These are phyloP conservation scores for Mycena indigotica DNA, from an alignment of 768 basidiomycete genomes.

Conservation along the genomic window DNA sequence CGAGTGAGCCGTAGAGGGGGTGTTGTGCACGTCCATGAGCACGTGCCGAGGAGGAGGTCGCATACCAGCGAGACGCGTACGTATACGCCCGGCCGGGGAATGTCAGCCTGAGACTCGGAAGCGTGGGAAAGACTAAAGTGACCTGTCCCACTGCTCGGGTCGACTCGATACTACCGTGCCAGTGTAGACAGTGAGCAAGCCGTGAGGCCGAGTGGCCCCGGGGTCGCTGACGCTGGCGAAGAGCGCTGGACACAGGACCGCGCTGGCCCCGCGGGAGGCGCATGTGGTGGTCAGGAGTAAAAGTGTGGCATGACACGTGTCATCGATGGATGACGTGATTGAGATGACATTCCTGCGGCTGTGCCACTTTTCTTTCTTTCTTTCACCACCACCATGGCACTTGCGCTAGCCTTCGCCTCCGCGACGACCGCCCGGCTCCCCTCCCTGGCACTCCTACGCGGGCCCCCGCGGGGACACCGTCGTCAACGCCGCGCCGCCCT, in stretches of 20 bases:
- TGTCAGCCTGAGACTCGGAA: no score
- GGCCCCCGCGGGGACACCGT: no score
- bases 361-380: no score
- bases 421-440: no score
- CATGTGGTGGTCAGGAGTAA: neutral
- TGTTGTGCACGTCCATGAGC: slow-evolving; percentile 28
- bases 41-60: slow-evolving; percentile 28
- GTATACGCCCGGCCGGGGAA: neutral
- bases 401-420: no score
- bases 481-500: no score
- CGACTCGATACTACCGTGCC: neutral
- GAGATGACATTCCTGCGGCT: no score
- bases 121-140: neutral
- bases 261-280: neutral
- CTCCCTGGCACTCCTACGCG: no score
- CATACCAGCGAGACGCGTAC: slow-evolving; percentile 1
- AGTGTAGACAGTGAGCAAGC: neutral
- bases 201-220: neutral
- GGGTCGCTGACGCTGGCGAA: no score
- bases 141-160: no score
- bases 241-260: neutral
- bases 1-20: slow-evolving; percentile 19
- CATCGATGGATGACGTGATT: neutral
- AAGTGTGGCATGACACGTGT: neutral
- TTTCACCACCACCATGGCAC: no score